Conservation (phyloP, 805 yeast genomes). For the Ogataea ramenticola region DNA sequence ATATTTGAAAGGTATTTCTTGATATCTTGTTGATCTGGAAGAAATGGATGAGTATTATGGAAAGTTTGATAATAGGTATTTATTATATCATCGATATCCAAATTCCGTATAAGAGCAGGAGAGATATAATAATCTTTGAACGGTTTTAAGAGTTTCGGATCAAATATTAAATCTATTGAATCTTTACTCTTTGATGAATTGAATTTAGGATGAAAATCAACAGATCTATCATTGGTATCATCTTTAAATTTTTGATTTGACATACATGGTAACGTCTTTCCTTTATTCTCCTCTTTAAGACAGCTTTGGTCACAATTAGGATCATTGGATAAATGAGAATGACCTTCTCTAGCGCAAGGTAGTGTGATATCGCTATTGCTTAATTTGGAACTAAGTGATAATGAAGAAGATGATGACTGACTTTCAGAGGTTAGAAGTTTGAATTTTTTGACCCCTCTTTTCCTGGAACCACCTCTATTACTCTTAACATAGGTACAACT, state of each 20-base stretch:
- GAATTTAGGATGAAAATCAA: slow-evolving; percentile 24
- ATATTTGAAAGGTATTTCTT: slow-evolving; percentile 24
- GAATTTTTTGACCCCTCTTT: slow-evolving; percentile 33
- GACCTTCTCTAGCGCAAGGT: slow-evolving; percentile 24
- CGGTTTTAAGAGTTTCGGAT: slow-evolving; percentile 8
- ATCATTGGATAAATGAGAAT: slow-evolving; percentile 10
- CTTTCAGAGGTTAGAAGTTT: slow-evolving; percentile 2
- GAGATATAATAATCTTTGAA: slow-evolving; percentile 22
- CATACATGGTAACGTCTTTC: slow-evolving; percentile 22
- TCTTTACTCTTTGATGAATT: slow-evolving; percentile 22
- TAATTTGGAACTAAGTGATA: slow-evolving; percentile 1
- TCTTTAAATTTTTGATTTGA: slow-evolving; percentile 1
- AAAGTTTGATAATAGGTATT: slow-evolving; percentile 29
- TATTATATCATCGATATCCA: slow-evolving; percentile 20
- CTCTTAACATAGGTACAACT: slow-evolving; percentile 43
- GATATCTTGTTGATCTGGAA: slow-evolving; percentile 34
- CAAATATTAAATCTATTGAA: slow-evolving; percentile 19
- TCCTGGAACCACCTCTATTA: slow-evolving; percentile 47
- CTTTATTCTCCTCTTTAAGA: slow-evolving; percentile 17
- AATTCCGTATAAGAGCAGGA: slow-evolving; percentile 18
- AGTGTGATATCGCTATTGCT: slow-evolving; percentile 4
- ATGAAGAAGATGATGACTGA: too few species aligned
- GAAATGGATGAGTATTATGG: slow-evolving; percentile 39
- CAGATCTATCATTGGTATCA: slow-evolving; percentile 1
- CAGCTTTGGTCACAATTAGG: slow-evolving; percentile 21